Conservation (phyloP, 129 eudicot genomes). For the Sambucus nigra region DNA sequence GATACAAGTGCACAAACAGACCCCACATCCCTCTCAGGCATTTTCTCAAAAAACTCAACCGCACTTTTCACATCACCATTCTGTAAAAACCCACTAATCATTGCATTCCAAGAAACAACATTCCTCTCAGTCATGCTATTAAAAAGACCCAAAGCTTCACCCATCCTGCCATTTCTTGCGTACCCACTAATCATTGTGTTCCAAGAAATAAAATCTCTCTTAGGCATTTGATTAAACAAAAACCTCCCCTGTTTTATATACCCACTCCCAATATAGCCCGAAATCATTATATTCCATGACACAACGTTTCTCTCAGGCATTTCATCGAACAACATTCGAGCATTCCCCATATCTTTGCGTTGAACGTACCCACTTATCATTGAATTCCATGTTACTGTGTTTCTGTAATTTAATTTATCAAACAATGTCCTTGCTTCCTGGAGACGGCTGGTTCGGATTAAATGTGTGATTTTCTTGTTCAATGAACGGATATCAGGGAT, state of each 20-base stretch:
- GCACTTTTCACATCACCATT: constrained; percentile 55
- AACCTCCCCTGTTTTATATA: constrained; percentile 40
- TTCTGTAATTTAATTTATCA: constrained; percentile 31
- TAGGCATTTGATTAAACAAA: constrained; percentile 57
- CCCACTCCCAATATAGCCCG: constrained; percentile 47
- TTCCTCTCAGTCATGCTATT: constrained; percentile 34
- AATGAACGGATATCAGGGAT: constrained; percentile 17
- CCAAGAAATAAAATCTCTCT: constrained; percentile 65
- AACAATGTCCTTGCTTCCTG: constrained; percentile 49
- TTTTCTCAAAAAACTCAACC: constrained; percentile 36
- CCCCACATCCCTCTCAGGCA: constrained; percentile 54
- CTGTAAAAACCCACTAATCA: constrained; percentile 55
- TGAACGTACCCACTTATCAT: constrained; percentile 63
- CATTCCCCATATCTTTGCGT: constrained; percentile 41
- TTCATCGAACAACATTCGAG: constrained; percentile 57
- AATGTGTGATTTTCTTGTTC: constrained; percentile 37
- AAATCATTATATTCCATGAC: constrained; percentile 67
- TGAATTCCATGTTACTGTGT: constrained; percentile 68
- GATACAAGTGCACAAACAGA: constrained; percentile 61
- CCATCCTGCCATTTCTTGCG: constrained; percentile 48
- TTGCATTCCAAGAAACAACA: constrained; percentile 62
- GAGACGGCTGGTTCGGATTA: constrained; percentile 29
- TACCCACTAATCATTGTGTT: constrained; percentile 79
- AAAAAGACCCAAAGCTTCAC: constrained; percentile 57
- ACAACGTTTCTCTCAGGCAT: constrained; percentile 58